Base-by-base conservation (phyloP, 2,329 filamentous ascomycete species). In the Elsinoe perseae region DNA sequence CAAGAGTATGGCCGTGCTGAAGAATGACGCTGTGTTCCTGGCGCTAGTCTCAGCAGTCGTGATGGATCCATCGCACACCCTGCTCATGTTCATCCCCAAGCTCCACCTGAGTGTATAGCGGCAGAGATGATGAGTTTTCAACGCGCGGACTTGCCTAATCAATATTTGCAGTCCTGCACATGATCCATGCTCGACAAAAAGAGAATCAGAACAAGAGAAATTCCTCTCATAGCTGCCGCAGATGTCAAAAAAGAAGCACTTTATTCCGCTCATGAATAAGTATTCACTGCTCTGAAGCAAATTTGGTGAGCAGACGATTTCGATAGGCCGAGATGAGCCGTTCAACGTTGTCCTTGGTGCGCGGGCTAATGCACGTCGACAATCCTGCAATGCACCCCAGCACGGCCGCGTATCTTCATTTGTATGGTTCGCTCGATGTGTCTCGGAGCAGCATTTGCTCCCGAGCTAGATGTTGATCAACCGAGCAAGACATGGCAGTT, bases 311-410 rank as follows among this genome's bases (percentile, higher is more conserved):
- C 18, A 43, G 18, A 43, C 21, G 16, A 6, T 10, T 18, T 52
- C 48, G 28, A 52, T 52, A 34, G 48, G 27, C 48, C 14, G 16
- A 36, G 25, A 32, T 21, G 21, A n/a, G 4, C 46, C 46, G 27
- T 28, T 28, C 46, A 50, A 50, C 46, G 28, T 50, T 9, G 21
- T 10, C 28, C 16, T 32, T 32, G 46, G 25, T 30, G 38, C 38
- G 7, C 10, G 38, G 16, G 21, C 38, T 42, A 42, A 42, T 21
- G 38, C 38, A 42, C 38, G 38, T 42, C 38, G 38, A 42, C 38
- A 42, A 43, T 43, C 40, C 28, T 36, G 48, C 48, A 28, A 34
- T 52, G 28, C 48, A 52, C 48, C 48, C 48, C 48, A 52, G 48
- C 48, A 34, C 27, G 48, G 28, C 28, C 28, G 48, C 27, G 28